A percentile compares a stretch with the other conserved stretches of the same genome.
Conservation (phyloP, 208 protist genomes). For the Tetramitus jugosus region DNA sequence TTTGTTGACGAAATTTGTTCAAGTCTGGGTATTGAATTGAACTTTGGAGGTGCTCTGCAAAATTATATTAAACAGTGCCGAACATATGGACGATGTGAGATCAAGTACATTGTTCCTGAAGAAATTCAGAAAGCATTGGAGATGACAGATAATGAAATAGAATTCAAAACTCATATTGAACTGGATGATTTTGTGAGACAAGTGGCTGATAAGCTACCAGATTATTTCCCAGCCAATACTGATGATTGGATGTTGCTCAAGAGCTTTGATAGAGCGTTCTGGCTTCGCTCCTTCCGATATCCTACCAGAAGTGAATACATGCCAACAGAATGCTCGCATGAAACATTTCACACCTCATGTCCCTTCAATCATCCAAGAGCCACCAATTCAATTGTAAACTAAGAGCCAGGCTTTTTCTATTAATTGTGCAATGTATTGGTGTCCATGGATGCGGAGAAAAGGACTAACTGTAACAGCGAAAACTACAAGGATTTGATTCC, state of each 20-base stretch:
- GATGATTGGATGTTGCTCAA: neutral
- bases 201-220: neutral
- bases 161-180: neutral
- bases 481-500: too few relatives aligned
- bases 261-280: neutral
- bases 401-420: too few relatives aligned
- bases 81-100: neutral
- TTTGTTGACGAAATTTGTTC: neutral
- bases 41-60: neutral
- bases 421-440: too few relatives aligned
- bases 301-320: too few relatives aligned
- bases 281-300: neutral
- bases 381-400: too few relatives aligned
- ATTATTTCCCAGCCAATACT: neutral
- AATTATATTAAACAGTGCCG: neutral
- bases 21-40: neutral
- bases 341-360: too few relatives aligned
- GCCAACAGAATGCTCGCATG: too few relatives aligned
- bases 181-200: conserved; percentile 3
- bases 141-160: neutral
- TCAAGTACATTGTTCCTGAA: neutral
- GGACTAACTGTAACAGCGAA: too few relatives aligned
- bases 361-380: too few relatives aligned
- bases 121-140: neutral
- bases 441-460: too few relatives aligned